Conservation (phyloP, 1,139 yeast species). For the Saccharomyces hybrid region DNA sequence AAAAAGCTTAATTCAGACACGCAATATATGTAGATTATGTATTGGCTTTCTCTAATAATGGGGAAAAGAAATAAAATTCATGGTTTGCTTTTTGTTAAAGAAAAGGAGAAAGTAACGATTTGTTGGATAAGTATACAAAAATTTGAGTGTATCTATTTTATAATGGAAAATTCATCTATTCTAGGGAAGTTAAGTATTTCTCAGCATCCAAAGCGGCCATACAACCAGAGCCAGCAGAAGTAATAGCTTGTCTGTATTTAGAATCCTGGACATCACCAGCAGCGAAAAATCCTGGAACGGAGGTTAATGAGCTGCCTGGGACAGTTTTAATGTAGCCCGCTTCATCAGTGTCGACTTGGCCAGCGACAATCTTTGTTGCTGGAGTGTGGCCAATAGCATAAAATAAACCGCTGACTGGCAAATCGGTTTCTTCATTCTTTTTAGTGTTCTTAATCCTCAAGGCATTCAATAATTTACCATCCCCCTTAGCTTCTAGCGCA, state of each 20-base stretch:
- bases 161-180: slow-evolving; percentile 24
- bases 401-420: slow-evolving; percentile 84
- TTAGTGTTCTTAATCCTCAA: slow-evolving; percentile 61
- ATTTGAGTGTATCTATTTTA: neutral
- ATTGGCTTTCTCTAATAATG: neutral
- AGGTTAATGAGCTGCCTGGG: slow-evolving; percentile 83
- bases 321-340: slow-evolving; percentile 79
- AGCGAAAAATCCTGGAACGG: slow-evolving; percentile 90
- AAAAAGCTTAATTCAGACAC: neutral
- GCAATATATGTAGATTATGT: neutral
- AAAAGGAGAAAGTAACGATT: neutral
- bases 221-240: slow-evolving; percentile 98
- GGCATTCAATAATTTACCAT: slow-evolving; percentile 64
- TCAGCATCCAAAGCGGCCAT: slow-evolving; percentile 98
- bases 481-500: slow-evolving; percentile 83
- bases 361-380: slow-evolving; percentile 73
- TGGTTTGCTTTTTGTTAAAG: neutral
- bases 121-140: neutral
- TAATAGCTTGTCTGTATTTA: slow-evolving; percentile 95
- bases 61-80: neutral
- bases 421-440: slow-evolving; percentile 58
- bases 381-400: slow-evolving; percentile 98
- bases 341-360: slow-evolving; percentile 77
- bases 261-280: slow-evolving; percentile 99
- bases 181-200: slow-evolving; percentile 67